Conservation (phyloP, 1,139 yeast genomes). For the Hyphopichia burtonii region DNA sequence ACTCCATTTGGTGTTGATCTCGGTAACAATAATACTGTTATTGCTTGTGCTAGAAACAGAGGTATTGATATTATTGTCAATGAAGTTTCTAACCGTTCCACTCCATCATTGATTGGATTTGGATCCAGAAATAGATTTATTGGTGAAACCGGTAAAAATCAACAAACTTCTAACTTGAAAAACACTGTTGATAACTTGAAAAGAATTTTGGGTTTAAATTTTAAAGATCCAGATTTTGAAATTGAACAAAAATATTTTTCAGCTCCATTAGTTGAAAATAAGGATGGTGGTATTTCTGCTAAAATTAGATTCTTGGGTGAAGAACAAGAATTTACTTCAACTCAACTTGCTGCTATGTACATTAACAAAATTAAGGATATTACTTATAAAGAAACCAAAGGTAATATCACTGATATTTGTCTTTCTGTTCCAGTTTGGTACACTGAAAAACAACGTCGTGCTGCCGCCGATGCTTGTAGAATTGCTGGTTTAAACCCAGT, state of each 20-base stretch:
- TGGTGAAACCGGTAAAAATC: slow-evolving; percentile 95
- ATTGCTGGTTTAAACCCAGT: slow-evolving; percentile 98
- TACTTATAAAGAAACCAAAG: slow-evolving; percentile 79
- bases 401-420: slow-evolving; percentile 80
- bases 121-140: slow-evolving; percentile 85
- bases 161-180: slow-evolving; percentile 92
- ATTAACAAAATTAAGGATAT: slow-evolving; percentile 85
- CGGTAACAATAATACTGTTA: slow-evolving; percentile 90
- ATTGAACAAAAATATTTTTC: slow-evolving; percentile 70
- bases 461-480: slow-evolving; percentile 91
- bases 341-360: slow-evolving; percentile 94
- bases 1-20: slow-evolving; percentile 98
- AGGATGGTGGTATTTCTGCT: slow-evolving; percentile 76
- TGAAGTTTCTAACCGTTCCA: slow-evolving; percentile 96
- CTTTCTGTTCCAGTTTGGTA: slow-evolving; percentile 97
- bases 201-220: slow-evolving; percentile 81
- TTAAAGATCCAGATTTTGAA: slow-evolving; percentile 74
- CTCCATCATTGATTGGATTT: slow-evolving; percentile 93
- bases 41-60: slow-evolving; percentile 98
- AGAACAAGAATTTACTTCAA: slow-evolving; percentile 75
- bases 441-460: slow-evolving; percentile 95
- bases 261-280: slow-evolving; percentile 64
- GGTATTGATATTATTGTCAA: slow-evolving; percentile 98
- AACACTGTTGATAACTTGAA: slow-evolving; percentile 94
- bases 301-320: slow-evolving; percentile 84